A percentile compares a stretch with the other conserved stretches of the same genome.
These are phyloP conservation scores for Alloascoidea africana DNA, from an alignment of 805 yeast genomes.

Conservation along the genomic window DNA sequence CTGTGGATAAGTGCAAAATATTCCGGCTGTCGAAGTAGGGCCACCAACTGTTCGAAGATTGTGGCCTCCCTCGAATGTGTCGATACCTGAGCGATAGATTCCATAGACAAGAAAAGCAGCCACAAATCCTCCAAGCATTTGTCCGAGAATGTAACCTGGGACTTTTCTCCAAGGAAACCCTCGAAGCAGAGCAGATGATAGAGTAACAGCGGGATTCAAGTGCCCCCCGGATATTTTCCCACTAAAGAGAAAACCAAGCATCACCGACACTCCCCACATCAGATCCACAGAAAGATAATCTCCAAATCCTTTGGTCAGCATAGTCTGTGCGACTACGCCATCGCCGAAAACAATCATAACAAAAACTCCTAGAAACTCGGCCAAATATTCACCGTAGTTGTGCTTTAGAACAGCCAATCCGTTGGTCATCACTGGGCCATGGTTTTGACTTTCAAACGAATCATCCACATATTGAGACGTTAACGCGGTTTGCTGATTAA, in stretches of 20 bases:
- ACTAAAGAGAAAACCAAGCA: conserved; percentile 32
- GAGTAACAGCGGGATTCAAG: conserved; percentile 36
- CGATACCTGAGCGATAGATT: conserved; percentile 25
- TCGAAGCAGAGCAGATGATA: conserved; percentile 30
- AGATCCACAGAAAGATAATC: conserved; percentile 26
- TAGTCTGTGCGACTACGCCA: conserved; percentile 31
- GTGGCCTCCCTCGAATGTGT: conserved; percentile 20
- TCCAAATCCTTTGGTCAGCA: conserved; percentile 25
- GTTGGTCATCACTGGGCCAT: too few relatives aligned
- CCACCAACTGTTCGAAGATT: conserved; percentile 17
- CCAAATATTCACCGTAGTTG: conserved; percentile 27
- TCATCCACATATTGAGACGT: too few relatives aligned
- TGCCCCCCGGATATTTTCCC: conserved; percentile 50
- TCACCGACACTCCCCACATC: conserved; percentile 41
- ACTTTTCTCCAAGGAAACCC: conserved; percentile 35
- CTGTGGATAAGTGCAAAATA: conserved; percentile 31
- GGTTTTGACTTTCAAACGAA: too few relatives aligned
- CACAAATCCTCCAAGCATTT: conserved; percentile 30
- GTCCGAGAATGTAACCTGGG: conserved; percentile 28
- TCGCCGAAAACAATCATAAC: conserved; percentile 30
- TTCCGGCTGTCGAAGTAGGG: conserved; percentile 22
- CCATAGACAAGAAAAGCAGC: conserved; percentile 33
- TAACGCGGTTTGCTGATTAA: too few relatives aligned
- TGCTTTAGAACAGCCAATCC: conserved; percentile 16
- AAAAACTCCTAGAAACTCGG: conserved; percentile 37